These are phyloP conservation scores for Batrachochytrium dendrobatidis DNA, from an alignment of 371 early-diverging fungal species.

Conservation along the genomic window DNA sequence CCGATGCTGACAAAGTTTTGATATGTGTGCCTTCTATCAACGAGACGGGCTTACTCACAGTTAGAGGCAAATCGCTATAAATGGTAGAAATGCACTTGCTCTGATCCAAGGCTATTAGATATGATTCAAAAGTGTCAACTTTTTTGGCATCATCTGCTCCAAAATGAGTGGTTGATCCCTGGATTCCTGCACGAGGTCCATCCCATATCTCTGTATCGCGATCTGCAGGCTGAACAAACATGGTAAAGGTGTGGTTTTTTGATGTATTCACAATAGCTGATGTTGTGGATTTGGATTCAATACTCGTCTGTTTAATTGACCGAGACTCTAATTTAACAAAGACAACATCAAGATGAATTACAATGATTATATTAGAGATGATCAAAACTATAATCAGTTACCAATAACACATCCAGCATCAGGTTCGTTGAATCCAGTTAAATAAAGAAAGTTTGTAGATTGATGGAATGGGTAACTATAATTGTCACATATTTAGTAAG, in stretches of 20 bases:
- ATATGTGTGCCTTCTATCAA: conserved; percentile 9
- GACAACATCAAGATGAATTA: neutral
- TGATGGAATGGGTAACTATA: conserved; percentile 87
- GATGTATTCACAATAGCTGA: too few species aligned
- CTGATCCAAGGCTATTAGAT: neutral
- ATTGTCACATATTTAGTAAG: neutral
- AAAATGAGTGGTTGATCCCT: conserved; percentile 68
- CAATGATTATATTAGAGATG: neutral
- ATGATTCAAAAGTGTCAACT: neutral
- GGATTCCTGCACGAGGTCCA: conserved; percentile 80
- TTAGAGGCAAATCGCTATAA: conserved; percentile 27
- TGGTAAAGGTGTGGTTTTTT: conserved; percentile 71
- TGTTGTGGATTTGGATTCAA: conserved; percentile 15
- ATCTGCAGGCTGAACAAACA: conserved; percentile 77
- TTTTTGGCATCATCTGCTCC: conserved; percentile 69
- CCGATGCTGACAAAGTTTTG: neutral
- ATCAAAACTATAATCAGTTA: too few species aligned
- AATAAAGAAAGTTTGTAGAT: conserved; percentile 81
- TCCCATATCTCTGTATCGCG: conserved; percentile 82
- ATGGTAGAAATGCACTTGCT: conserved; percentile 3
- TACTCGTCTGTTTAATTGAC: neutral
- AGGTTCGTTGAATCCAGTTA: conserved; percentile 87
- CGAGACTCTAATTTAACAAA: neutral
- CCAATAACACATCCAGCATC: conserved; percentile 61
- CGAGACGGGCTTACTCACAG: neutral